Conservation (phyloP, 495 filamentous ascomycete species). For the Chlorociboria aeruginascens region DNA sequence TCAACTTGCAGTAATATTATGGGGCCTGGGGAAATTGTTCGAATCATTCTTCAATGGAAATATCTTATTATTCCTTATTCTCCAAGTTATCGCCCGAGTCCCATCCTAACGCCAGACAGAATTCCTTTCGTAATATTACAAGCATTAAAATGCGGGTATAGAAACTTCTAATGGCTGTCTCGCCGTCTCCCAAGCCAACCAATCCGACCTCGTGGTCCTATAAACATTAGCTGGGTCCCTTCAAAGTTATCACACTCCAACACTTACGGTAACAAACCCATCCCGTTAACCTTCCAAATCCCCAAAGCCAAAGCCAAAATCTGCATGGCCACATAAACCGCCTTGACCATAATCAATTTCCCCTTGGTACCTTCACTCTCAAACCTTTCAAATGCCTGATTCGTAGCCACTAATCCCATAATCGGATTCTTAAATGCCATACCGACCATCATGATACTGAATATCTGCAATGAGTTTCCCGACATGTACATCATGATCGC, state of each 20-base stretch:
- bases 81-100: neutral
- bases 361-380: conserved; percentile 68
- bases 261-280: conserved; percentile 87
- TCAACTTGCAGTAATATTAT: too few species aligned
- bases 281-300: conserved; percentile 92
- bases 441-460: conserved; percentile 99
- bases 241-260: neutral
- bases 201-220: conserved; percentile 87
- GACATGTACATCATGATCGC: conserved; percentile 99
- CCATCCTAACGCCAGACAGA: neutral
- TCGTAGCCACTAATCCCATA: conserved; percentile 66
- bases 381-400: conserved; percentile 73
- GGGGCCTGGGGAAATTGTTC: neutral
- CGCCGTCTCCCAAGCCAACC: conserved; percentile 87
- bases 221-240: conserved; percentile 12
- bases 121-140: neutral
- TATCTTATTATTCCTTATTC: neutral
- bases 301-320: conserved; percentile 70
- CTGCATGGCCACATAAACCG: conserved; percentile 80
- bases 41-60: neutral
- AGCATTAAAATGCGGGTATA: conserved; percentile 37
- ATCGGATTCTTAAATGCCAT: conserved; percentile 98
- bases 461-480: conserved; percentile 95
- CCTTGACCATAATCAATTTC: conserved; percentile 68
- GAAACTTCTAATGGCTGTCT: conserved; percentile 66